phyloP scores from a whole-genome alignment of 2,329 filamentous ascomycete species.

The Talaromyces sp. region DNA sequence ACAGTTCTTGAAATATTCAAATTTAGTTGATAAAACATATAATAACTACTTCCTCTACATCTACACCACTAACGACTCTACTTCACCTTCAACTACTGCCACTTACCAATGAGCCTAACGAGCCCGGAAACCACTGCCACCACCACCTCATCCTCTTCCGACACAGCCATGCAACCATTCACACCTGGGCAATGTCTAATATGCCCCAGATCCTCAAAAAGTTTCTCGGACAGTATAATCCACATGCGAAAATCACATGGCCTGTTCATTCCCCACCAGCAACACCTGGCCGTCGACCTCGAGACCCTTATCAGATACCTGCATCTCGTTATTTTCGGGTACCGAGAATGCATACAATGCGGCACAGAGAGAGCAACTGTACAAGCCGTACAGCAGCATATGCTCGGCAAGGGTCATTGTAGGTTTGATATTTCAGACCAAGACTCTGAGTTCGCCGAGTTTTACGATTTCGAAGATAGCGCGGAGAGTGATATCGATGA shows the following conservation, averaged over 20 bases:
- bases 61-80: background rate
- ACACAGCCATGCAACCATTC: conserved; percentile 1
- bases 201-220: background rate
- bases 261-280: conserved; percentile 6
- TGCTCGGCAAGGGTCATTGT: conserved; percentile 8
- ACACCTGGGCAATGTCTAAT: conserved; percentile 7
- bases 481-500: background rate
- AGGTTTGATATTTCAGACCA: conserved; percentile 5
- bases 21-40: background rate
- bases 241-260: conserved; percentile 10
- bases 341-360: conserved; percentile 9
- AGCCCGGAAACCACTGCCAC: background rate
- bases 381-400: conserved; percentile 11
- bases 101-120: conserved; percentile 2
- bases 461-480: conserved; percentile 3
- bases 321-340: conserved; percentile 9
- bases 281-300: conserved; percentile 8
- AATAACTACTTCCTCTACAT: background rate
- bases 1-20: background rate
- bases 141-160: background rate
- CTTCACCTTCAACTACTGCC: background rate
- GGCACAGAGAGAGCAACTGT: conserved; percentile 1
- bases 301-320: conserved; percentile 8
- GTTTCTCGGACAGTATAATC: conserved; percentile 1
- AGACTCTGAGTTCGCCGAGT: conserved; percentile 7